phyloP scores from a whole-genome alignment of 768 basidiomycete genomes.

The Tulasnella sp. region DNA sequence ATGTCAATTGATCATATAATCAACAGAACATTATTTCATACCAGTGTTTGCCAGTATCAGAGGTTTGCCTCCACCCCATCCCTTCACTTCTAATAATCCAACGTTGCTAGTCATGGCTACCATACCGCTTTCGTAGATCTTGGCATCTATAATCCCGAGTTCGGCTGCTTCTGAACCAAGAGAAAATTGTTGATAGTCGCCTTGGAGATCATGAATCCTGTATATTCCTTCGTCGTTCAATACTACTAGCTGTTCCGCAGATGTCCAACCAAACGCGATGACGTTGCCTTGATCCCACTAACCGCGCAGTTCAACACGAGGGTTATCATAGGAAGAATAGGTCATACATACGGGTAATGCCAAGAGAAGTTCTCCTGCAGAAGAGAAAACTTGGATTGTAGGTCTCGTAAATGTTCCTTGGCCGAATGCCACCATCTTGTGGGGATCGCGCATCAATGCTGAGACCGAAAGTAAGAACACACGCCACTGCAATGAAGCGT shows the following conservation, averaged over 20 bases:
- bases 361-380: slow-evolving; percentile 52
- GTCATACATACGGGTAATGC: slow-evolving; percentile 24
- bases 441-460: slow-evolving; percentile 82
- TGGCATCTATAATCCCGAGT: slow-evolving; percentile 70
- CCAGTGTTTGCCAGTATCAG: slow-evolving; percentile 61
- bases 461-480: not conserved
- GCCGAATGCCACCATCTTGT: slow-evolving; percentile 63
- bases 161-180: slow-evolving; percentile 73
- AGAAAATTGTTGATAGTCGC: slow-evolving; percentile 74
- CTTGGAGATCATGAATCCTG: slow-evolving; percentile 75
- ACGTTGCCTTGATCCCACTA: slow-evolving; percentile 89
- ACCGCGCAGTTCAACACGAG: slow-evolving; percentile 17
- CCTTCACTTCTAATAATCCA: slow-evolving; percentile 71
- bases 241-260: slow-evolving; percentile 68
- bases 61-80: slow-evolving; percentile 71
- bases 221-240: slow-evolving; percentile 89
- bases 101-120: slow-evolving; percentile 72
- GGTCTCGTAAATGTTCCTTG: slow-evolving; percentile 50
- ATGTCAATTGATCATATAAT: not conserved
- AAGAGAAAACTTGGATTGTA: slow-evolving; percentile 78
- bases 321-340: not conserved
- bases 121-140: slow-evolving; percentile 74
- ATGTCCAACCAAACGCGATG: slow-evolving; percentile 48
- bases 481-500: not conserved
- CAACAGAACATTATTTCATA: slow-evolving; percentile 27